Percentiles rank a stretch among this genome's conserved stretches.
Evolutionary conservation across 495 filamentous ascomycete genomes (phyloP).

Genomic region (Tuber indicum): DNA sequence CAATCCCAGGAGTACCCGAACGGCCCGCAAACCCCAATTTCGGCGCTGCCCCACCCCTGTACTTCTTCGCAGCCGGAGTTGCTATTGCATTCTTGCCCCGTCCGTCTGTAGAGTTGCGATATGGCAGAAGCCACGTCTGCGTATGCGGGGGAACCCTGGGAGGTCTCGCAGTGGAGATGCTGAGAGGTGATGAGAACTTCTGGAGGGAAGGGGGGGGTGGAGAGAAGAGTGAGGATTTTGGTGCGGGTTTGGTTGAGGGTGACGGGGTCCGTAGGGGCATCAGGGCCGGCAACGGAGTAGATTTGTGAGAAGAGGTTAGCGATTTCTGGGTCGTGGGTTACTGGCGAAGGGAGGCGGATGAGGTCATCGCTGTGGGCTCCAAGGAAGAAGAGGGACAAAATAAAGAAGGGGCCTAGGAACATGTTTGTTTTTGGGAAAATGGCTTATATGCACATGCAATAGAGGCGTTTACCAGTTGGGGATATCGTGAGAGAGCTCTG

Average conservation of each 20-base stretch:
- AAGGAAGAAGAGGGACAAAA: neutral
- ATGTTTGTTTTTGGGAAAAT: neutral
- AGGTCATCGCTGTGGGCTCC: neutral
- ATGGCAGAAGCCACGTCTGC: neutral
- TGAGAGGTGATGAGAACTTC: no score
- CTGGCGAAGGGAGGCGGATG: neutral
- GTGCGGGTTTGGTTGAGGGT: neutral
- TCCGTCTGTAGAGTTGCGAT: neutral
- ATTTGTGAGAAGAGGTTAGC: neutral
- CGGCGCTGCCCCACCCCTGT: neutral
- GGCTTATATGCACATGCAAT: neutral
- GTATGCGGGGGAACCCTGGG: neutral
- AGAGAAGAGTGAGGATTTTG: neutral
- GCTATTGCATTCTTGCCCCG: neutral
- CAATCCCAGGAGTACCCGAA: neutral
- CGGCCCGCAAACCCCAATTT: neutral
- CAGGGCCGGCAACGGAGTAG: neutral
- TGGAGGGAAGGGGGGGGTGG: neutral
- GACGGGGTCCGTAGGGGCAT: neutral
- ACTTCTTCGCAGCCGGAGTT: neutral
- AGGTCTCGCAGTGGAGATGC: neutral
- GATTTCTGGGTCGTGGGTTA: neutral
- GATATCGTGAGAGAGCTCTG: neutral
- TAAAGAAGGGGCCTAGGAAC: neutral
- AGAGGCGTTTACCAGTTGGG: neutral